Evolutionary conservation across 176 grass and related monocot genomes (phyloP).

Genomic region (Eremochloa ophiuroides): DNA sequence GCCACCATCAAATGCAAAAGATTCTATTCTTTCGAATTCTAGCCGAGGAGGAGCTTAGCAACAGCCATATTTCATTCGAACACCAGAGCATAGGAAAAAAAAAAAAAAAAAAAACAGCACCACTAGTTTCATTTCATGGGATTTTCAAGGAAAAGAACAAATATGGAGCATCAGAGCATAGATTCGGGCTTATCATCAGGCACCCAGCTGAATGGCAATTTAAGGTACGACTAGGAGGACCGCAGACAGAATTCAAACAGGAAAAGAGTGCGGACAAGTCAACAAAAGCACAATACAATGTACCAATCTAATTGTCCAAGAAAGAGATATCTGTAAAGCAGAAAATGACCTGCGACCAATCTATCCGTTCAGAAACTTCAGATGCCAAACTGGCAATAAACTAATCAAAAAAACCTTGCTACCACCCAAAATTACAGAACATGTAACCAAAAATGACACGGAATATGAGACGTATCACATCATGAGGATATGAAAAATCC

Average conservation of each 20-base stretch:
- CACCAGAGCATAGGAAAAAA: neutral
- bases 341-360: conserved; percentile 8
- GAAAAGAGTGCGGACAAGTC: neutral
- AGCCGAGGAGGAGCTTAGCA: neutral
- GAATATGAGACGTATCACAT: neutral
- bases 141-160: conserved; percentile 22
- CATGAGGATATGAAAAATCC: neutral
- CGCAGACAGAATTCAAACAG: neutral
- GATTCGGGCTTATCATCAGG: conserved; percentile 11
- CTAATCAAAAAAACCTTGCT: neutral
- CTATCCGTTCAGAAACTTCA: neutral
- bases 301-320: conserved; percentile 2
- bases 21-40: neutral
- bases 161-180: conserved; percentile 11
- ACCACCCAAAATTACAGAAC: conserved; percentile 5
- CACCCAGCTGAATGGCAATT: conserved; percentile 9
- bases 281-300: neutral
- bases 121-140: neutral
- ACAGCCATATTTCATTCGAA: neutral
- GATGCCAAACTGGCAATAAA: neutral
- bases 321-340: conserved; percentile 7
- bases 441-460: neutral
- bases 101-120: conserved; percentile 3
- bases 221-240: neutral
- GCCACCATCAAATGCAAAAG: neutral